Conservation (phyloP, 202 grass and related monocot species). For the Schoenoplectus tabernaemontani region DNA sequence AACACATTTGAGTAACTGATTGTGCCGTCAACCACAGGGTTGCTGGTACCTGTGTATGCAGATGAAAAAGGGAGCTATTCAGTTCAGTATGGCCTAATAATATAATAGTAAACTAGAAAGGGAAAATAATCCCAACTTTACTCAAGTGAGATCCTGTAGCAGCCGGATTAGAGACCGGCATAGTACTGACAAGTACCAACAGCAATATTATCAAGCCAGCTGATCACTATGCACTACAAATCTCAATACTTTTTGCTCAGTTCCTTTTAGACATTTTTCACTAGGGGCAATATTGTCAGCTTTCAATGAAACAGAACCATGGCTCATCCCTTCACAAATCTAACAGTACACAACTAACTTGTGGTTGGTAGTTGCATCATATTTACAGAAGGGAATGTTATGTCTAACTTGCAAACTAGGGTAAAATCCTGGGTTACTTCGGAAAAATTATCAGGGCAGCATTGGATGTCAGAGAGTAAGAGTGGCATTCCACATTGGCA, state of each 20-base stretch:
- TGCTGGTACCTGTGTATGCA: background rate
- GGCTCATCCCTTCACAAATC: background rate
- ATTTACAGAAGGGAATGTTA: background rate
- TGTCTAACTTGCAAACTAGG: background rate
- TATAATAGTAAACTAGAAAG: background rate
- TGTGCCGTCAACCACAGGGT: constrained; percentile 37
- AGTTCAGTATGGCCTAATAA: background rate
- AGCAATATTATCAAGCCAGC: background rate
- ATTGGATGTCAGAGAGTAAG: background rate
- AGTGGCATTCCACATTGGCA: background rate
- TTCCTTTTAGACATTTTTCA: background rate
- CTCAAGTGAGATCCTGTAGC: background rate
- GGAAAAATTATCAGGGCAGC: background rate
- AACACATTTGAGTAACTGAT: constrained; percentile 76
- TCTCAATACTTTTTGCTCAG: background rate
- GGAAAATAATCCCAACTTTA: background rate
- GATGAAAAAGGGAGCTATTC: background rate
- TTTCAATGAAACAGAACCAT: background rate
- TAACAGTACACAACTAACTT: background rate
- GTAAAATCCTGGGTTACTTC: background rate
- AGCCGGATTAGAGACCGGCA: background rate
- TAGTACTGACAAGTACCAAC: background rate
- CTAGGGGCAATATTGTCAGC: background rate
- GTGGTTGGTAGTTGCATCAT: background rate
- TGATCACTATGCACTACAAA: background rate